Evolutionary conservation across 176 grass and related monocot genomes (phyloP), one percentile per base, ranked within the genome.

Genomic region (Carex pumila): DNA sequence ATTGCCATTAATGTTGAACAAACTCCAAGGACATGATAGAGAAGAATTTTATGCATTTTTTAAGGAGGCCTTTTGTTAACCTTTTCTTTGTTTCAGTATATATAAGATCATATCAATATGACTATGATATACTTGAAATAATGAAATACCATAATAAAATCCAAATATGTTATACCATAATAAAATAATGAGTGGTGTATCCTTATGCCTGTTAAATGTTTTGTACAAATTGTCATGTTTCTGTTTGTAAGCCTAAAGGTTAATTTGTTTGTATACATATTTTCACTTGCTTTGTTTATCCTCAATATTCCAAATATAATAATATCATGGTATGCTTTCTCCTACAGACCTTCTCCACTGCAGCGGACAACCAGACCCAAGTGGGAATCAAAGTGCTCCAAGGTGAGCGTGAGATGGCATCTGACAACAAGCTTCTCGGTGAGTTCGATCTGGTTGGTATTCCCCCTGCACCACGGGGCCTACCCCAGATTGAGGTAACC

Each of bases 381-480:
- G 92, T 91, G 37, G 89, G 89, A 76, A 89, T 94, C 36, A 88
- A 85, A 61, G 92, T 91, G 7, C 81, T 91, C 61, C 92, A 94
- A 90, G 92, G 92, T 79, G 92, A 94, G 83, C 92, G 89, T 66
- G 92, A 94, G 70, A 94, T 94, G 92, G 89, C 92, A 18, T 0
- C 89, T 55, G 87, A 94, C 75, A 94, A 94, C 92, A 94, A 94
- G 50, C 68, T 94, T 21, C 85, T 94, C 32, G 92, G 92, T 21
- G 89, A 94, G 74, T 91, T 94, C 79, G 92, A 94, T 7, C 89
- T 94, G 1, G 85, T 91, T n/a, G 92, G 92, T 41, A 91, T 94
- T 57, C 92, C 92, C n/a, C 92, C 92, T 17, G 89, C 92, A 41
- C 89, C 92, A 3, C 87, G 92, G 57, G 92, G 89, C 50, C 22